Base-by-base conservation (phyloP, 257 asterid species). In the Thymus mandschuricus region DNA sequence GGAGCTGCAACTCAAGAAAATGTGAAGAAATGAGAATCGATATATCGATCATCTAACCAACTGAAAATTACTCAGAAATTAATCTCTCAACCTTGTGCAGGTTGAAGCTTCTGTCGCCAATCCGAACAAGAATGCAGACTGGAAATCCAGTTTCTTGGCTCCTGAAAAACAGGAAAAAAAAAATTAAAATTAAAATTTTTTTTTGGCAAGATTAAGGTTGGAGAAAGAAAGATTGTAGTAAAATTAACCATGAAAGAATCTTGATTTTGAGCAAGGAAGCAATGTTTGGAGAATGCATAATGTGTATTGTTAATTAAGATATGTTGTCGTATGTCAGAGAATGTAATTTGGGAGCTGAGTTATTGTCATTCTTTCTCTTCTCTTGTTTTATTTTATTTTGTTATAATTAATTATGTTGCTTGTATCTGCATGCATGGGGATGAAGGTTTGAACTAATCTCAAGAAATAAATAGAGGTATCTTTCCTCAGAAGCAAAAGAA, bases 91-190 rank as follows among this genome's bases (percentile, higher is more conserved):
- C 96, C 89, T 87, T 85, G 84, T 89, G 96, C 72, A 89, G 83
- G 81, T 79, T 81, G 76, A 87, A 85, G 85, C 64, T 84, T 81
- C 86, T 84, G 41, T 82, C 65, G 35, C 81, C 87, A 52, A 89
- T 52, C 33, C 81, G 84, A 75, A 89, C 82, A 12, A 83, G 83
- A 57, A 89, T 62, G 69, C 86, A 79, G 70, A 82, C 86, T 28
- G 94, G 94, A 12, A 76, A 81, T 4, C 96, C 94, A 59, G 90
- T 89, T 75, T 89, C 87, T 72, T 87, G 87, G 80, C 87, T 87
- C 94, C 96, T 89, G 77, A 75, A 46, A 58, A 35, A 64, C 11
- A 3, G 15, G 7, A 48, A 10, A 13, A 46, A 8, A 12, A 48
- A 13, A 48, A 12, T 12, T 12, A 5, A n/a, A n/a, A n/a, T n/a